Evolutionary conservation across 2,329 filamentous ascomycete species (phyloP).

Genomic region (Cryphonectria japonica): DNA sequence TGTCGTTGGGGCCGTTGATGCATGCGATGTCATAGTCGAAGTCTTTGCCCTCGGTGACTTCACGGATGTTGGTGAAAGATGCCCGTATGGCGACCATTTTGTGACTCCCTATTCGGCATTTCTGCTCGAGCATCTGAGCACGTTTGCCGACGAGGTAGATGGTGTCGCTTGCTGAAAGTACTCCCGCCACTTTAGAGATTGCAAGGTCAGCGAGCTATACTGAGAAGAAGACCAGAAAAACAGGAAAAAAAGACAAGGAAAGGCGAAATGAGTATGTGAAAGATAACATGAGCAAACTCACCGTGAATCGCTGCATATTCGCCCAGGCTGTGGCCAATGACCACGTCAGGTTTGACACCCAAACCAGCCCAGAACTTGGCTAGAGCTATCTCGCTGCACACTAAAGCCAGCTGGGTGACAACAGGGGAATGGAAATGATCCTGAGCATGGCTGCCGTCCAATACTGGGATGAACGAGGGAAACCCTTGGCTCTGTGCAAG

Average conservation of each 20-base stretch:
- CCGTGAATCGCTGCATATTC: constrained; percentile 68
- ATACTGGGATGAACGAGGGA: constrained; percentile 43
- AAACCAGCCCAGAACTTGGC: constrained; percentile 48
- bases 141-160: constrained; percentile 65
- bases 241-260: neutral
- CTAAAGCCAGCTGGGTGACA: constrained; percentile 44
- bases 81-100: constrained; percentile 42
- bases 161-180: constrained; percentile 63
- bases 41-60: constrained; percentile 27
- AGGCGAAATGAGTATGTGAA: no score
- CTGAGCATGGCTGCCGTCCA: constrained; percentile 43
- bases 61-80: constrained; percentile 33
- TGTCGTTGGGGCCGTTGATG: constrained; percentile 66
- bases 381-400: constrained; percentile 48
- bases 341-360: constrained; percentile 46
- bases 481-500: constrained; percentile 41
- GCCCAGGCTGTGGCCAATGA: constrained; percentile 63
- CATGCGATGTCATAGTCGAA: constrained; percentile 54
- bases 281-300: neutral
- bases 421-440: constrained; percentile 30
- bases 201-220: neutral
- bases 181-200: constrained; percentile 54
- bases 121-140: constrained; percentile 57
- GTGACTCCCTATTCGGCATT: constrained; percentile 49
- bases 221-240: neutral